Evolutionary conservation across 148 eudicot genomes (phyloP), one percentile per base, ranked within the genome.

Genomic region (Rhododendron vialii): DNA sequence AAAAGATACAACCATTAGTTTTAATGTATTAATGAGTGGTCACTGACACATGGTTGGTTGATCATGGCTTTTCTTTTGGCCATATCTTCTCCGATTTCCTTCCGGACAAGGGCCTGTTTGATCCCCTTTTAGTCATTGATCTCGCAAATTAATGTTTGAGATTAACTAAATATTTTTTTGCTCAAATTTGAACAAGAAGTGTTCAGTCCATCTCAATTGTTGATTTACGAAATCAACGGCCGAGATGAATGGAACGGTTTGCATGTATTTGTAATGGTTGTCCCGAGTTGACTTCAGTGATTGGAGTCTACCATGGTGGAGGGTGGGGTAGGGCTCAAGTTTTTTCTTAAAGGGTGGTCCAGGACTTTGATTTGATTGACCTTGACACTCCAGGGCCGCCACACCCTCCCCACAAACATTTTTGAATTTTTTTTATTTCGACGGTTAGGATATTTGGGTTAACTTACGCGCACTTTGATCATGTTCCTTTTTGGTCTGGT

Each of bases 261-360:
- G 85, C 51, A 65, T 83, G 65, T 43, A 41, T 63, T n/a, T 83
- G 85, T 65, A 65, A 35, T 26, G 77, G 85, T 48, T 45, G 55
- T 45, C 85, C 78, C 78, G 9, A 17, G 85, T 67, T 67, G 78
- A 69, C 85, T 83, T 67, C 55, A 67, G 47, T 67, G 38, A 83
- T 83, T 83, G n/a, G 28, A 83, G 84, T 83, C 75, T 43, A 77
- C 80, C 50, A 43, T 78, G 51, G 81, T 78, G 81, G 53, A 43
- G 51, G 28, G 81, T 78, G 50, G 81, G 80, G 53, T 43, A 10
- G 28, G 53, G 51, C 53, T 43, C 15, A 78, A 78, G 53, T 43
- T 78, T 30, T 30, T 30, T 30, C 0, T 78, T 36, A 43, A 77
- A 9, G 80, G 28, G 33, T 22, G 51, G 80, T 41, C 80, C 30